These are phyloP conservation scores for Ascochyta rabiei DNA, from an alignment of 2,329 filamentous ascomycete genomes.

Conservation along the genomic window DNA sequence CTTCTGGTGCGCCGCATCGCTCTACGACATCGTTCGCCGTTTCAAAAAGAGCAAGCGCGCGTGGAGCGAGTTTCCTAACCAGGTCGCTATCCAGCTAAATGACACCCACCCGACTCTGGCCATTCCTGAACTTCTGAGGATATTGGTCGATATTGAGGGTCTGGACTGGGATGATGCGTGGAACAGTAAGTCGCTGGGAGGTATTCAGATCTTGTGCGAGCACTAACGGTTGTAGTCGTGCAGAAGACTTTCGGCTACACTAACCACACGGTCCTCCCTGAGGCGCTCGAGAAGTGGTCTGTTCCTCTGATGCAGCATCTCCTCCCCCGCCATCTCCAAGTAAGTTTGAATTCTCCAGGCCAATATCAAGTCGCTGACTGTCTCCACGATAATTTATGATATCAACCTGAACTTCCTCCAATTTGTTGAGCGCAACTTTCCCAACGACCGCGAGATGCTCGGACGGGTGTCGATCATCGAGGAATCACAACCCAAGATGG, in stretches of 20 bases:
- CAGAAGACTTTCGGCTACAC: constrained; percentile 85
- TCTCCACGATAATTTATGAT: constrained; percentile 81
- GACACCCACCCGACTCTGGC: constrained; percentile 97
- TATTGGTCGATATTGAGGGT: constrained; percentile 86
- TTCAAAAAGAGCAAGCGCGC: constrained; percentile 96
- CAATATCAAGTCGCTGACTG: constrained; percentile 8
- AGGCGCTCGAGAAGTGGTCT: constrained; percentile 98
- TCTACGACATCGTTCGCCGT: constrained; percentile 93
- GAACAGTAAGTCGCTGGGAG: constrained; percentile 64
- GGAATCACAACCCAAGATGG: constrained; percentile 95
- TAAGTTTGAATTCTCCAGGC: constrained; percentile 7
- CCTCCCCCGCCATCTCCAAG: constrained; percentile 86
- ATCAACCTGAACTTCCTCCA: constrained; percentile 97
- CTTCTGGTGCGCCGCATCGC: constrained; percentile 98
- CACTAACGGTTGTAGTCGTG: constrained; percentile 49
- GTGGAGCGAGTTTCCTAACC: constrained; percentile 91
- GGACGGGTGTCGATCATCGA: constrained; percentile 94
- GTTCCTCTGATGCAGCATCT: constrained; percentile 91
- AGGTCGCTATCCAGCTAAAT: constrained; percentile 96
- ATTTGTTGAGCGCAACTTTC: constrained; percentile 86
- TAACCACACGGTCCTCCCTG: constrained; percentile 96
- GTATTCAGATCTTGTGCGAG: background rate
- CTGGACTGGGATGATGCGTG: constrained; percentile 94
- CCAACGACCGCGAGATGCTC: constrained; percentile 85
- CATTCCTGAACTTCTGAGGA: constrained; percentile 93